Evolutionary conservation across 257 asterid species (phyloP), one percentile per base, ranked within the genome.

Genomic region (Verbena officinalis): DNA sequence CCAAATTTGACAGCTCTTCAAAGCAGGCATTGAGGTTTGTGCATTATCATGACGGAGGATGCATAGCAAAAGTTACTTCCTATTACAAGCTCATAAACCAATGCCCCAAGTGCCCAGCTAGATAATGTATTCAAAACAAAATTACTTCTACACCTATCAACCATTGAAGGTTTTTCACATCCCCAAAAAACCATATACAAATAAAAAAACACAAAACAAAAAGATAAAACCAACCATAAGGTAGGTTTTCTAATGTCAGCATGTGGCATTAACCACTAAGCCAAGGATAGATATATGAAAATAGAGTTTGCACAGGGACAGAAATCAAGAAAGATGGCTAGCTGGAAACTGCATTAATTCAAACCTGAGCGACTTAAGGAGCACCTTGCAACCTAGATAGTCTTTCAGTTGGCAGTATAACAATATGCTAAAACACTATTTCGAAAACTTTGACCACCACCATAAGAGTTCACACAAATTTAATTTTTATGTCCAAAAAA

Each of bases 301-400:
- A 4, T 61, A 42, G 43, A 9, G 23, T 36, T 33, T 9, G 4
- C 15, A 42, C 61, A 38, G 38, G 52, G 39, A 52, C 19, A 23
- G 38, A 10, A 51, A 59, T 52, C 40, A 49, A 51, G 40, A 52
- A 64, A 21, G 16, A 46, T 62, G 48, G 46, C 17, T 1, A 15
- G 48, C 44, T 58, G 17, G 40, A 6, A 3, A 36, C 23, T 33
- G 15, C 17, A 0, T 17, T 46, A 9, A 31, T 44, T 16, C 55
- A 1, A 49, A 49, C 52, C 16, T 15, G 2, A 49, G 30, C 55
- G 40, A 53, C n/a, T 21, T 7, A 11, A 39, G 24, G 48, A 34
- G 42, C 42, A 53, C 23, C 44, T 33, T 17, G 50, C 45, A 36
- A 36, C 11, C 10, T 36, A 36, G 36, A 36, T 11, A 59, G 12